Conservation (phyloP, 345 rosid species). For the Pistacia integerrima region DNA sequence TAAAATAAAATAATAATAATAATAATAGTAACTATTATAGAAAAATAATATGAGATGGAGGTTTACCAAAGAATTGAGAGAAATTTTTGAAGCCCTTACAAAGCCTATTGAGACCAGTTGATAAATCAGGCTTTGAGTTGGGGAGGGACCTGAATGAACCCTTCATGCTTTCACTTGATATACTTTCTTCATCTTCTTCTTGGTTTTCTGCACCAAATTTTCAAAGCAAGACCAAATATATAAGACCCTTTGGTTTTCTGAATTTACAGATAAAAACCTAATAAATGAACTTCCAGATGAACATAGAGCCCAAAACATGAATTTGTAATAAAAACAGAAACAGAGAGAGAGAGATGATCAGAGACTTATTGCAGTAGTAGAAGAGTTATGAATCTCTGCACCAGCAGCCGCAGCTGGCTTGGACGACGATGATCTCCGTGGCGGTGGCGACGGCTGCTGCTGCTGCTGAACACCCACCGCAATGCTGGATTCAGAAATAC, state of each 20-base stretch:
- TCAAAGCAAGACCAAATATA: not conserved
- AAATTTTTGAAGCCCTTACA: conserved; percentile 60
- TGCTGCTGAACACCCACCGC: conserved; percentile 40
- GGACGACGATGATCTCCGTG: conserved; percentile 19
- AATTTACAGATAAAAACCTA: no score
- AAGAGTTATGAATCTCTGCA: conserved; percentile 1
- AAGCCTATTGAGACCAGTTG: conserved; percentile 59
- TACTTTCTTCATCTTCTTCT: conserved; percentile 51
- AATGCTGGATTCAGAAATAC: conserved; percentile 74
- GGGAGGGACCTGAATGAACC: conserved; percentile 36
- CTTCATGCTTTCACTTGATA: conserved; percentile 46
- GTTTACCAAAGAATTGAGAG: conserved; percentile 65
- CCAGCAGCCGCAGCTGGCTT: conserved; percentile 4
- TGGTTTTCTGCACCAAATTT: conserved; percentile 26
- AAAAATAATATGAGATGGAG: no score
- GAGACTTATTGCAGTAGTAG: conserved; percentile 39
- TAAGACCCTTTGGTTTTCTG: not conserved
- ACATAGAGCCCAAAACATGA: no score
- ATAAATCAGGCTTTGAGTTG: conserved; percentile 55
- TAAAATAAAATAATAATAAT: not conserved
- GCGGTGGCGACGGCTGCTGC: not conserved
- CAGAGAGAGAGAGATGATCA: conserved; percentile 9
- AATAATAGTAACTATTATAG: not conserved
- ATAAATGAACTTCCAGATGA: no score
- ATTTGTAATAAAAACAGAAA: not conserved